Evolutionary conservation across 208 protist species (phyloP), one percentile per base, ranked within the genome.

Genomic region (Sergeia podlipaevii): DNA sequence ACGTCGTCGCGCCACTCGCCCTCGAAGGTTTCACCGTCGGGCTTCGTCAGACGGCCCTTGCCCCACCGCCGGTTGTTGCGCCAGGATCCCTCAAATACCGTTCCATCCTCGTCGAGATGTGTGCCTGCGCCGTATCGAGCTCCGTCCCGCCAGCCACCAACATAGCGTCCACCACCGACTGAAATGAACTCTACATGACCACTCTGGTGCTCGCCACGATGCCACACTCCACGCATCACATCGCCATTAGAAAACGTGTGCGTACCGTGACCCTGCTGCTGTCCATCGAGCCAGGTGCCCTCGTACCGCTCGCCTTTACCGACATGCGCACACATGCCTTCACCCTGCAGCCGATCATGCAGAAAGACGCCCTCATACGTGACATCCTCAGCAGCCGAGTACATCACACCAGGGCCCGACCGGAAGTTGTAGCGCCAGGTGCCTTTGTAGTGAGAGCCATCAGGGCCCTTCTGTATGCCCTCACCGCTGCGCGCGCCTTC

Each of bases 61-160:
- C 92, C 92, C 56, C 86, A 49, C 7, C 67, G 90, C 30, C 68
- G 57, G 58, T 84, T 78, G 21, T 88, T 24, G 15, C 6, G 20
- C 87, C 89, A 97, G 37, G 70, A 62, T 20, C 92, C 92, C 28
- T 86, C 77, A 70, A 91, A 97, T 20, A 88, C 74, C 36, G 76
- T 85, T 46, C 81, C 83, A 45, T 96, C 87, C 0, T 64, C 64
- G 48, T 82, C 75, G 7, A 69, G 39, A 49, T 89, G 74, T 4
- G 70, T 82, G 8, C 89, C 92, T 17, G 33, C 28, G 28, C 89
- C 92, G 37, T 71, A 49, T 24, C 77, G 88, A 29, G 46, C 34
- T 24, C 85, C 85, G 41, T 76, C 49, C 0, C 45, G 18, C 89
- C 89, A 97, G 11, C 76, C 71, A 18, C 92, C 92, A 8, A 91